Evolutionary conservation across 805 yeast species (phyloP), one percentile per base, ranked within the genome.

Genomic region (Starmerella sirachaensis): DNA sequence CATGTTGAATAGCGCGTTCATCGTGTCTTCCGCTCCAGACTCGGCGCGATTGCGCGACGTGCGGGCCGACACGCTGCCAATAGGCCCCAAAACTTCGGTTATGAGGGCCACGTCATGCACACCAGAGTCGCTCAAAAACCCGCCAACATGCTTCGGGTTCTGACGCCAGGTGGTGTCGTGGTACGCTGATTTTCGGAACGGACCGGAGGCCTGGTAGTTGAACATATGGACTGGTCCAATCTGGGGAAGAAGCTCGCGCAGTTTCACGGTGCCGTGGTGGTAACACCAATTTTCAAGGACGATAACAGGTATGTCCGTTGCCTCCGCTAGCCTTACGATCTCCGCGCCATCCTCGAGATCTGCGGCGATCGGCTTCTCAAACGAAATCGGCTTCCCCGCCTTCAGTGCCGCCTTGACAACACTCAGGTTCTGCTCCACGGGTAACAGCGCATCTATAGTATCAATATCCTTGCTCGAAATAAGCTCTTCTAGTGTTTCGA

Each of bases 291-390:
- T 86, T 61, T 88, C 97, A 53, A 81, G 76, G 35, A 88, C 67
- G 39, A 74, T 68, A 35, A 86, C 72, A 14, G 91, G 86, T 18
- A 82, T 52, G 20, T 73, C 73, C 13, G 86, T 64, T 7, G 65
- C 52, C 33, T 68, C 68, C 30, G 85, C 64, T 31, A 88, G 54
- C 43, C 72, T 58, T 28, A 86, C 94, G 40, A 88, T 72, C 58
- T 81, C 77, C 43, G 65, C 68, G 17, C 95, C 96, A 56, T 84
- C 93, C 9, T 65, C 70, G 51, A 88, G 58, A 43, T 70, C 76
- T 27, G 94, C 93, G 23, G 96, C 91, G 55, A 88, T 76, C 47
- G 97, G 97, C 62, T 88, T 88, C 58, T 88, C 97, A 52, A 88
- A 60, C 26, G 74, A 66, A 31, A 86, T 66, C 41, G 94, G 91